A percentile compares a stretch with the other conserved stretches of the same genome.
Conservation (phyloP, 1,284 basidiomycete species). For the Malassezia sp. region DNA sequence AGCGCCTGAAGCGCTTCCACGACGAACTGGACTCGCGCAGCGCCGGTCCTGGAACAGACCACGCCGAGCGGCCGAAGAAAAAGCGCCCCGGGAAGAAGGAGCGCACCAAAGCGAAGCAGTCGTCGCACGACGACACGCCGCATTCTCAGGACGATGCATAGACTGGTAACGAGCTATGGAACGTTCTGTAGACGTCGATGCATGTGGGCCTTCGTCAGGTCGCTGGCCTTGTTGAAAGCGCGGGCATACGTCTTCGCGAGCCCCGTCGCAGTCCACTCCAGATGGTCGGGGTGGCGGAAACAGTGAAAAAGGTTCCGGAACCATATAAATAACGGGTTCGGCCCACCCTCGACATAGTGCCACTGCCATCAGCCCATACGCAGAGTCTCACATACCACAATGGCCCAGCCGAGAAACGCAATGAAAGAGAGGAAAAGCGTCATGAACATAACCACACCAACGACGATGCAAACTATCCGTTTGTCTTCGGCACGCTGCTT, state of each 20-base stretch:
- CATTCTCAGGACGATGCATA: no score
- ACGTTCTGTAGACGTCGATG: background rate
- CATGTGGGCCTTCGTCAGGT: slow-evolving; percentile 3
- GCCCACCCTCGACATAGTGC: slow-evolving; percentile 27
- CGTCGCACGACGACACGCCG: background rate
- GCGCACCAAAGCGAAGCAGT: slow-evolving; percentile 22
- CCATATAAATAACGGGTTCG: slow-evolving; percentile 22
- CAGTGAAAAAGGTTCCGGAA: background rate
- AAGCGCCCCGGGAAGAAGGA: slow-evolving; percentile 44
- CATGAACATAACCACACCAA: slow-evolving; percentile 23
- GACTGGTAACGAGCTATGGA: background rate
- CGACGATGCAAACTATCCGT: slow-evolving; percentile 27
- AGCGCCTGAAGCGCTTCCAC: slow-evolving; percentile 65
- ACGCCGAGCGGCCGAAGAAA: slow-evolving; percentile 49
- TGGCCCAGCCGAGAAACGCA: slow-evolving; percentile 26
- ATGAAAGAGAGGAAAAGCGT: slow-evolving; percentile 22
- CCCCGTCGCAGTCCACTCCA: no score
- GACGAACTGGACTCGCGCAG: slow-evolving; percentile 49
- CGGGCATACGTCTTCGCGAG: no score
- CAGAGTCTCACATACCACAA: no score
- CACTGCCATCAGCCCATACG: no score
- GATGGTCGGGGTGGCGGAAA: no score
- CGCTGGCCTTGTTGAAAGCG: slow-evolving; percentile 1
- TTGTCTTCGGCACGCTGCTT: slow-evolving; percentile 5
- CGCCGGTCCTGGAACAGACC: no score